phyloP scores from a whole-genome alignment of 106 monocot species.

The Acanthochlamys bracteata region DNA sequence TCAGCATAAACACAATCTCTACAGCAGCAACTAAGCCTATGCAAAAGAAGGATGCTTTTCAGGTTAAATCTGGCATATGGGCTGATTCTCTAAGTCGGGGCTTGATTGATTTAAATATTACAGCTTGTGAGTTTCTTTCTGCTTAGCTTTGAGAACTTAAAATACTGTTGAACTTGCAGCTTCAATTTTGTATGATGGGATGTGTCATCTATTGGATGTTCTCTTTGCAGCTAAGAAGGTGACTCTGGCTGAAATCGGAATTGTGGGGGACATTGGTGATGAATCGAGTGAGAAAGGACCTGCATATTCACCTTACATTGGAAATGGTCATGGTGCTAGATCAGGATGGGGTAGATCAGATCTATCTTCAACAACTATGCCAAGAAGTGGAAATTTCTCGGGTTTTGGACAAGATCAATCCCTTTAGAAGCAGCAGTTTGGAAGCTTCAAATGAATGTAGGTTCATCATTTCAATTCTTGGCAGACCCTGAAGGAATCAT shows the following conservation, averaged over 20 bases:
- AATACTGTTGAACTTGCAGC: background rate
- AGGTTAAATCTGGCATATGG: slow-evolving; percentile 94
- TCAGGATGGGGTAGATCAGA: background rate
- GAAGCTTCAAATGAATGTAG: slow-evolving; percentile 25
- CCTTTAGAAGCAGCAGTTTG: slow-evolving; percentile 14
- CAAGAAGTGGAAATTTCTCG: slow-evolving; percentile 17
- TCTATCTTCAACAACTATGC: slow-evolving; percentile 3
- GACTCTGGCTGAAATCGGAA: slow-evolving; percentile 67
- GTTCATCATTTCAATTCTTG: no score
- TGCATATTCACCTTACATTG: background rate
- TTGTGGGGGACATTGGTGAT: slow-evolving; percentile 28
- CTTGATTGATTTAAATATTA: slow-evolving; percentile 81
- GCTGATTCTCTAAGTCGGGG: slow-evolving; percentile 94
- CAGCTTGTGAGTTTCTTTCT: slow-evolving; percentile 57
- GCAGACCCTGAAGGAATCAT: no score
- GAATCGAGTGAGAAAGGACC: slow-evolving; percentile 6
- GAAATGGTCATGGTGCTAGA: background rate
- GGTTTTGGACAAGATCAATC: slow-evolving; percentile 5
- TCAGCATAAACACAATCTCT: slow-evolving; percentile 4
- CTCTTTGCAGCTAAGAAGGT: slow-evolving; percentile 65
- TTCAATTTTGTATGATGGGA: background rate
- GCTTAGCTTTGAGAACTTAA: background rate
- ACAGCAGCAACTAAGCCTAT: slow-evolving; percentile 19
- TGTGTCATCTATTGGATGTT: background rate
- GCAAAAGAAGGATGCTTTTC: slow-evolving; percentile 35